Percentiles rank a stretch among this genome's conserved stretches.
phyloP scores from a whole-genome alignment of 2,329 filamentous ascomycete genomes.

The Aureobasidium mangrovei region DNA sequence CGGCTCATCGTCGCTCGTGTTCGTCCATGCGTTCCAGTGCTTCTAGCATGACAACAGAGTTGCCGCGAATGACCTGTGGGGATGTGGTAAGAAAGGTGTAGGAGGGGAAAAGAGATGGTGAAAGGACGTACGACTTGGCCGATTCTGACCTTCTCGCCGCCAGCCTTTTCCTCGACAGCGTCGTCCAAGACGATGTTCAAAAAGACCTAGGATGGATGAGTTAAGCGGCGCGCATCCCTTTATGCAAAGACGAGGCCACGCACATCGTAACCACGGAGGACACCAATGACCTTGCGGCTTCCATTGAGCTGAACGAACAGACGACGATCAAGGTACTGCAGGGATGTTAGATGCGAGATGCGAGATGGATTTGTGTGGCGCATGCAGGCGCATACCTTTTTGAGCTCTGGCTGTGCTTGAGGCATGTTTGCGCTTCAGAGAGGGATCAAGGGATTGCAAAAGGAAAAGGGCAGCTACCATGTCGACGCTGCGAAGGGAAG shows the following conservation, averaged over 20 bases:
- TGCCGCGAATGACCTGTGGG: conserved; percentile 79
- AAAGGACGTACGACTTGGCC: conserved; percentile 73
- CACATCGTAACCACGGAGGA: conserved; percentile 94
- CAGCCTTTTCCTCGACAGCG: conserved; percentile 86
- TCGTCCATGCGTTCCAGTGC: conserved; percentile 32
- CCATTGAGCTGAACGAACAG: conserved; percentile 97
- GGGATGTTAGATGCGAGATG: background rate
- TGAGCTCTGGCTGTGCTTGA: conserved; percentile 96
- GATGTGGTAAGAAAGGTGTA: conserved; percentile 15
- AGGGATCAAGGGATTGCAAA: background rate
- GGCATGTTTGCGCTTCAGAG: conserved; percentile 60
- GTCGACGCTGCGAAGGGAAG: background rate
- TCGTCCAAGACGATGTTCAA: conserved; percentile 97
- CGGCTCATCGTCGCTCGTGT: conserved; percentile 20
- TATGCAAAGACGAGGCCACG: conserved; percentile 24
- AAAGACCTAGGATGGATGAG: conserved; percentile 60
- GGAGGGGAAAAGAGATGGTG: background rate
- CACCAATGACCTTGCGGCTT: conserved; percentile 91
- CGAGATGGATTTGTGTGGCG: background rate
- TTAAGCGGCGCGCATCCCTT: background rate
- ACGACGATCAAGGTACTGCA: conserved; percentile 96
- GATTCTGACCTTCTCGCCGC: conserved; percentile 79
- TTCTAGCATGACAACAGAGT: conserved; percentile 97
- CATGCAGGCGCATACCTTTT: conserved; percentile 61
- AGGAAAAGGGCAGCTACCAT: too few relatives aligned